Conservation (phyloP, 257 asterid genomes). For the Solanum sitiens region DNA sequence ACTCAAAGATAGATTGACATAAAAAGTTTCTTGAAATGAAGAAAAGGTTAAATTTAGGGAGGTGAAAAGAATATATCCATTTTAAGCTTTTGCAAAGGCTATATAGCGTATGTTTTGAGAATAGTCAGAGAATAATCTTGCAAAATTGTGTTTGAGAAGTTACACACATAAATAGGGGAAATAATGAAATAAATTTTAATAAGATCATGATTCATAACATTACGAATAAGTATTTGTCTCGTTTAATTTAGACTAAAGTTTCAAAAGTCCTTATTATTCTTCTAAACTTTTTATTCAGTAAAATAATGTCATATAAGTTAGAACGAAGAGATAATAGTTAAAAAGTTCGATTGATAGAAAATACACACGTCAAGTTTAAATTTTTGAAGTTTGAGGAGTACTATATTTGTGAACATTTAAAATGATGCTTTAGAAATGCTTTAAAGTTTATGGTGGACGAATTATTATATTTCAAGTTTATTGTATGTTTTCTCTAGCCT, state of each 20-base stretch:
- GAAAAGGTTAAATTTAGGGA: not conserved
- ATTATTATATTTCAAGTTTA: too few species aligned
- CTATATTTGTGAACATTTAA: not conserved
- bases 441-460: not conserved
- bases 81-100: not conserved
- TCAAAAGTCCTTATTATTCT: not conserved
- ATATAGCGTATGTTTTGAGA: not conserved
- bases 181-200: not conserved
- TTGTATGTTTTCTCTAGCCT: too few species aligned
- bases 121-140: slow-evolving; percentile 7
- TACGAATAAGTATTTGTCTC: not conserved
- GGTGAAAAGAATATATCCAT: not conserved
- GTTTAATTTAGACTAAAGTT: not conserved
- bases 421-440: not conserved
- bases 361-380: not conserved
- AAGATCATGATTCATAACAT: not conserved
- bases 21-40: not conserved
- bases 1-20: not conserved
- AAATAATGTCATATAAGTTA: not conserved
- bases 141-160: slow-evolving; percentile 4
- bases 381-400: not conserved
- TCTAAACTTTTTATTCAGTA: not conserved
- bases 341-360: not conserved
- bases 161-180: not conserved
- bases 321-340: rapidly evolving